Base-by-base conservation (phyloP, 108 stramenopile genomes). In the Parietichytrium sp. region DNA sequence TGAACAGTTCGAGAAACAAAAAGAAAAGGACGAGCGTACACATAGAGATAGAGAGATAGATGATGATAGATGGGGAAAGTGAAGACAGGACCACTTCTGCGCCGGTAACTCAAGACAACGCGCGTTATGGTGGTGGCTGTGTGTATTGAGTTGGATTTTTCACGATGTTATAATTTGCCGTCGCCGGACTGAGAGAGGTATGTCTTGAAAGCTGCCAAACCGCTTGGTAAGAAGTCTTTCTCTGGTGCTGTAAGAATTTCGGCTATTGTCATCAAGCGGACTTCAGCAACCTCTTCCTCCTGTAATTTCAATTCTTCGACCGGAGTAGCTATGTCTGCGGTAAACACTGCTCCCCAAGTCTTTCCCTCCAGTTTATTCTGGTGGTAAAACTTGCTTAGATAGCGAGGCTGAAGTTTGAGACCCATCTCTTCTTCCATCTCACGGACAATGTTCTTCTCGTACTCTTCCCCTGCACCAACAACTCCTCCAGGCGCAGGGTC, bases 401-500 rank as follows among this genome's bases (percentile, higher is more conserved):
- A 42, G 38, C 45, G 38, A 0, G 45, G 42, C 42, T 33, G 6
- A 0, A 72, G 20, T 0, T 38, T 25, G 15, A 72, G 8, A 27
- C 61, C 61, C 61, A 72, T 72, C 3, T 72, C 61, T 42, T 72
- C 61, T 7, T 10, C 20, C 61, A 72, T 72, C 42, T 72, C 61
- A 7, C 61, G 61, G 38, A 10, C 38, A n/a, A 42, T 42, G 20
- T 72, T 72, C 38, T 10, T 31, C 38, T 45, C 10, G 61, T 72
- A 72, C 2, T 33, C 36, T 42, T 72, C 61, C 20, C 61, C 61
- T 6, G 61, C 61, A 25, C 61, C 61, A 7, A 72, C n/a, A 6
- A 72, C 61, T 10, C 61, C 61, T n/a, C 61, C 61, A 10, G 61
- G 61, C 13, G 61, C 61, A 72, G 61, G 61, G 3, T 72, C 61